Conservation (phyloP, 495 filamentous ascomycete genomes). For the Daldinia loculata region DNA sequence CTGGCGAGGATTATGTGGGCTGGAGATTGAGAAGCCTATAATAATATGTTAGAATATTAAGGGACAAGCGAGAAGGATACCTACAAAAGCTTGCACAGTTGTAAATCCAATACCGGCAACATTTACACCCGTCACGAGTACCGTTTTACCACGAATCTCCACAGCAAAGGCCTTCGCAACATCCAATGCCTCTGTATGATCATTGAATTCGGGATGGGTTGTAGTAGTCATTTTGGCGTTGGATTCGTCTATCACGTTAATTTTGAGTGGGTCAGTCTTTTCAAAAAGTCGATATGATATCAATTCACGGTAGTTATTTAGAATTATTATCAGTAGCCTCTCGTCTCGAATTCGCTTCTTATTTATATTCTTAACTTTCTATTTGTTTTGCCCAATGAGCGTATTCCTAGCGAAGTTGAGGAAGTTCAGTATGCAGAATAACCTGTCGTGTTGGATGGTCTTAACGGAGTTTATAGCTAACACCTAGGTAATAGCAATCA, state of each 20-base stretch:
- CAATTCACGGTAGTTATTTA: neutral
- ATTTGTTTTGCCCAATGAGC: too few species aligned
- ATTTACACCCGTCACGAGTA: constrained; percentile 57
- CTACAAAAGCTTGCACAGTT: constrained; percentile 55
- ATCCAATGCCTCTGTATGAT: constrained; percentile 50
- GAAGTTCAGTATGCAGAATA: neutral
- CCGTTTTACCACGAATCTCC: constrained; percentile 50
- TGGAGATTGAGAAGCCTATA: constrained; percentile 55
- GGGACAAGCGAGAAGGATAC: constrained; percentile 11
- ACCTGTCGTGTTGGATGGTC: neutral
- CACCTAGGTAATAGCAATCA: neutral
- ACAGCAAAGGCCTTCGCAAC: constrained; percentile 53
- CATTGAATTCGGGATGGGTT: constrained; percentile 52
- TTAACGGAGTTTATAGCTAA: neutral
- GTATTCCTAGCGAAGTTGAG: neutral
- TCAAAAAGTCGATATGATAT: neutral
- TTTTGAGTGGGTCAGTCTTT: neutral
- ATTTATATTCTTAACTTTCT: neutral
- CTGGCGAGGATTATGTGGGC: constrained; percentile 53
- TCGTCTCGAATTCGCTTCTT: neutral
- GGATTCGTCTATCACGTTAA: neutral
- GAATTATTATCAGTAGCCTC: neutral
- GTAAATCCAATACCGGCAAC: constrained; percentile 53
- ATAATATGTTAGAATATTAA: constrained; percentile 6
- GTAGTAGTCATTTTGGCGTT: constrained; percentile 43